Base-by-base conservation (phyloP, 1,284 basidiomycete species). In the Lentinus polychrous region DNA sequence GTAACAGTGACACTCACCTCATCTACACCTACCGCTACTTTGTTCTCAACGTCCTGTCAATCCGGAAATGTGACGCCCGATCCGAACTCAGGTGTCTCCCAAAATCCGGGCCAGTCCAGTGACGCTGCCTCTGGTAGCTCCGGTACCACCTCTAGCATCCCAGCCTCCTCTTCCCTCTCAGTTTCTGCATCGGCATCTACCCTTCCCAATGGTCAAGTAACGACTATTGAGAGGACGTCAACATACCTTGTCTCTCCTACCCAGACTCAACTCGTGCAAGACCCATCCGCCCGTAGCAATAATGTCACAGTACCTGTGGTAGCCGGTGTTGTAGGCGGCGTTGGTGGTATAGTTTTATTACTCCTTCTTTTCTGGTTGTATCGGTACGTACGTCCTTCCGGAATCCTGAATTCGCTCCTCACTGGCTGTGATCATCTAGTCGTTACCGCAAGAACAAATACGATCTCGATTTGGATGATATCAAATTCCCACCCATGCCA, bases 291-390 rank as follows among this genome's bases (percentile, higher is more conserved):
- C 55, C 66, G 2, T 58, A 60, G 12, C 63, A 69, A 50, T 10
- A 49, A 51, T 2, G 49, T 54, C 36, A 52, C 73, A 11, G 73
- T 64, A 0, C 66, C 77, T 3, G 78, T 81, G 51, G 62, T 76
- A 14, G 78, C 78, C 38, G 78, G 78, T 18, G 71, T 69, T 15
- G 59, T 77, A 0, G 78, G 76, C 5, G 78, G 78, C 6, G 69
- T 79, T 45, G 65, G 72, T 46, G 74, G 70, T 14, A 60, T 79
- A 8, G 71, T 72, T 1, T 58, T 69, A 6, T 24, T 60, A 2
- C 15, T 52, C 2, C 35, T 56, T 8, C 52, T 70, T 10, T 64
- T 73, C 34, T 79, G 76, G 74, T 74, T 70, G 60, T 55, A 76
- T 48, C 61, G 74, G 78, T 81, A 62, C 46, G 68, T 63, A 49